Evolutionary conservation across 495 filamentous ascomycete species (phyloP).

Genomic region (Articulospora tetracladia): DNA sequence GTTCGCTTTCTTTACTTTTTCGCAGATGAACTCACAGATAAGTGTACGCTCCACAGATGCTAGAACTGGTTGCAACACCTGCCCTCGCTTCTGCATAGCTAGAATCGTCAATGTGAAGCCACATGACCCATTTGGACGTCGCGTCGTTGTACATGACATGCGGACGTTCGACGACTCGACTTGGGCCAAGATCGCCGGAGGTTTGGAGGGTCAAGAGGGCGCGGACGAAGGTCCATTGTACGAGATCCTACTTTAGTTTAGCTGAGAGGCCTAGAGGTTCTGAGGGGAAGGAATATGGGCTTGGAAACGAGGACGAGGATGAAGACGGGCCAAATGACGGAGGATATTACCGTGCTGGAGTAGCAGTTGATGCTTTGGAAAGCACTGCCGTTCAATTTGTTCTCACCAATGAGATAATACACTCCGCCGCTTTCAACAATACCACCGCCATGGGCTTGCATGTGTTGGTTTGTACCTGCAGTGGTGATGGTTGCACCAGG

Average conservation of each 20-base stretch:
- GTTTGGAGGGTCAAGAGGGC: conserved; percentile 46
- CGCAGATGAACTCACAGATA: conserved; percentile 24
- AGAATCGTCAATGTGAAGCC: conserved; percentile 63
- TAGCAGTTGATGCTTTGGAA: conserved; percentile 61
- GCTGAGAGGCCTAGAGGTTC: conserved; percentile 31
- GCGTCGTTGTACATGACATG: conserved; percentile 54
- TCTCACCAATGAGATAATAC: conserved; percentile 65
- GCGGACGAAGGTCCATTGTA: conserved; percentile 58
- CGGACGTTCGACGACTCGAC: conserved; percentile 60
- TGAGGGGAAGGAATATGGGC: neutral
- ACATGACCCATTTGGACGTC: conserved; percentile 46
- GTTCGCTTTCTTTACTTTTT: neutral
- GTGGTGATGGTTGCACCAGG: conserved; percentile 50
- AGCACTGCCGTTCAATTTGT: conserved; percentile 53
- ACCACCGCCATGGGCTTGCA: conserved; percentile 55
- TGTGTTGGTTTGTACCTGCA: conserved; percentile 41
- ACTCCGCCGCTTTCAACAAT: conserved; percentile 32
- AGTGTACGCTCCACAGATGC: conserved; percentile 58
- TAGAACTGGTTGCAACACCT: conserved; percentile 54
- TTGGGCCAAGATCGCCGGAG: conserved; percentile 56
- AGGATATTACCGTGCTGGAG: conserved; percentile 30
- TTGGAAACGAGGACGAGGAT: neutral
- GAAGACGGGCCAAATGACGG: no score
- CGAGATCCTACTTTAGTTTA: conserved; percentile 40
- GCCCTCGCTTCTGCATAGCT: conserved; percentile 62